Evolutionary conservation across 2,329 filamentous ascomycete species (phyloP).

Genomic region (Mollisia scopiformis): DNA sequence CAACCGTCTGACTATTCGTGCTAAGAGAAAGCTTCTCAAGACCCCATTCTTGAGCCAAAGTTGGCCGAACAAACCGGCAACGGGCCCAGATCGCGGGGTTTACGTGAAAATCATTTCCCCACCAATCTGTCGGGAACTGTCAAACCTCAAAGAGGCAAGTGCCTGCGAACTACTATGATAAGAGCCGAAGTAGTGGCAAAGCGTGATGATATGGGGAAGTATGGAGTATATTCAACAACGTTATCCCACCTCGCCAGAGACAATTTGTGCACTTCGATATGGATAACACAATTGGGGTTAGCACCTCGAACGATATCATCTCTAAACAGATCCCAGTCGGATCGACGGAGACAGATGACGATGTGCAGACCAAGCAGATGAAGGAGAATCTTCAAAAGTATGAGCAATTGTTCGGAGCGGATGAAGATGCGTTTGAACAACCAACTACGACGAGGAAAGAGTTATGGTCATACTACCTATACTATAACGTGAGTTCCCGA

Average conservation of each 20-base stretch:
- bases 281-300: constrained; percentile 9
- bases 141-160: constrained; percentile 5
- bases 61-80: background rate
- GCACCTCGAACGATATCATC: constrained; percentile 9
- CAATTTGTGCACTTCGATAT: constrained; percentile 3
- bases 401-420: constrained; percentile 41
- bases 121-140: background rate
- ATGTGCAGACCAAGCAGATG: constrained; percentile 20
- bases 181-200: constrained; percentile 1
- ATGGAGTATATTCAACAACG: constrained; percentile 7
- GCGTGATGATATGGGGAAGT: background rate
- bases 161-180: constrained; percentile 4
- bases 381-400: constrained; percentile 34
- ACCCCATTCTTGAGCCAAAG: background rate
- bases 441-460: constrained; percentile 44
- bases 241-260: background rate
- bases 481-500: constrained; percentile 40
- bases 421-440: constrained; percentile 40
- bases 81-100: background rate
- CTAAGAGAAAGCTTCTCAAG: too few relatives aligned
- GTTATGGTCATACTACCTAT: constrained; percentile 47
- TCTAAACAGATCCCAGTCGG: constrained; percentile 5
- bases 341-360: background rate
- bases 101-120: constrained; percentile 9
- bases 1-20: background rate